Base-by-base conservation (phyloP, 495 filamentous ascomycete species). In the Hyaloscypha bicolor region DNA sequence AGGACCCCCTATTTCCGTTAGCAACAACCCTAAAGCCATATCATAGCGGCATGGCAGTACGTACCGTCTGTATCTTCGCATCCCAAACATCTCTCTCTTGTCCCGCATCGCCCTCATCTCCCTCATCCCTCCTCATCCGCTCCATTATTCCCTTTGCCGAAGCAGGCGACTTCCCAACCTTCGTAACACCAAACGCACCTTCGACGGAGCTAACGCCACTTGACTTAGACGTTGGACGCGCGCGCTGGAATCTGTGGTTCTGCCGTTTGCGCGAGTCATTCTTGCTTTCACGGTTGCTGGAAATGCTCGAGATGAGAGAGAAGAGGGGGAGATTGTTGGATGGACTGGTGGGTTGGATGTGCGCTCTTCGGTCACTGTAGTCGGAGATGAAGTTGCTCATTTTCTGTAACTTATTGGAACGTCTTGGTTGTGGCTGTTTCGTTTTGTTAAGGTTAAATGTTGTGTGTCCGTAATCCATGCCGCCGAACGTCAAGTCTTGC, bases 361-460 rank as follows among this genome's bases (percentile, higher is more conserved):
- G 42, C 11, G 35, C 35, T 32, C 56, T 25, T 30, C 56, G 56
- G n/a, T 60, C 56, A 8, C 9, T 30, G 32, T 60, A 60, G 6
- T 60, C 32, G 56, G 32, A n/a, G 32, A 60, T 37, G 56, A 60
- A 60, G 25, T 60, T 60, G 56, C 56, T 37, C 56, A 60, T 60
- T 60, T 60, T 60, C 19, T 31, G 22, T 4, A 60, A 29, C 25
- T 60, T 60, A 29, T 31, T 60, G 19, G 22, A 12, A 9, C 19
- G 21, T 32, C 16, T 25, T 29, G 53, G n/a, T 56, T 30, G 53
- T 8, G 53, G 21, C 21, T 25, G 56, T 37, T 32, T 21, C 6
- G 56, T 16, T 16, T 25, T n/a, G 22, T 9, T 21, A 11, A 1
- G 12, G 4, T 25, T 56, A 11, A 29, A 3, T 25, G 1, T 9